Percentiles rank a stretch among this genome's conserved stretches.
phyloP scores from a whole-genome alignment of 208 protist genomes.

The Vickermania spadyakhi region DNA sequence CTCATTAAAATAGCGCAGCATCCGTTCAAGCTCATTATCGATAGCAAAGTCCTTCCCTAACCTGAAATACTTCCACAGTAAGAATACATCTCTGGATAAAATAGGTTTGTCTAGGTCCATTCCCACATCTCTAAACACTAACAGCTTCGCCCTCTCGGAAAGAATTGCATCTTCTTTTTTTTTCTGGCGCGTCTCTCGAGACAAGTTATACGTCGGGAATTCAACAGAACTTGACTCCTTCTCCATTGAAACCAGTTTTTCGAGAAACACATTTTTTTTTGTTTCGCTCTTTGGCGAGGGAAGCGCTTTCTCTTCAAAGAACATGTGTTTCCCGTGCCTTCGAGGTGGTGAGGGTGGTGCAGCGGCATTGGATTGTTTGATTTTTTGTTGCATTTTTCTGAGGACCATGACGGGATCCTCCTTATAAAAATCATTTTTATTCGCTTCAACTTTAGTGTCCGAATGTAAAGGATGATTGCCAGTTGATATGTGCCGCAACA shows the following conservation, averaged over 20 bases:
- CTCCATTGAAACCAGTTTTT: constrained; percentile 54
- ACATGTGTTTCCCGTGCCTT: not conserved
- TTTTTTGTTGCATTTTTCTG: not conserved
- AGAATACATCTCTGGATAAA: constrained; percentile 78
- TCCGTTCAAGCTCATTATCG: constrained; percentile 82
- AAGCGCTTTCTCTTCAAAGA: not conserved
- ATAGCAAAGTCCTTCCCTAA: constrained; percentile 82
- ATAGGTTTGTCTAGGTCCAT: constrained; percentile 88
- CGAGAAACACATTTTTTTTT: constrained; percentile 36
- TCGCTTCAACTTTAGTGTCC: no score
- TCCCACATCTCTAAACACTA: constrained; percentile 81
- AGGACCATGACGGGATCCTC: not conserved
- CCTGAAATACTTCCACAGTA: constrained; percentile 82
- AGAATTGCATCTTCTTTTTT: constrained; percentile 54
- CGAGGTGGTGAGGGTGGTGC: not conserved
- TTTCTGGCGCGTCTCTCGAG: constrained; percentile 21
- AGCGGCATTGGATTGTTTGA: not conserved
- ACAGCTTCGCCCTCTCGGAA: constrained; percentile 55
- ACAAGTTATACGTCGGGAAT: constrained; percentile 42
- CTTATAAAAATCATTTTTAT: no score
- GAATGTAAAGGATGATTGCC: no score
- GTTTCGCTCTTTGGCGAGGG: not conserved
- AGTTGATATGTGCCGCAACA: no score
- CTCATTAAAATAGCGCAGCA: constrained; percentile 87
- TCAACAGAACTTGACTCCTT: constrained; percentile 22